A percentile compares a stretch with the other conserved stretches of the same genome.
Evolutionary conservation across 2,329 filamentous ascomycete species (phyloP).

Genomic region (Aspergillus brasiliensis): DNA sequence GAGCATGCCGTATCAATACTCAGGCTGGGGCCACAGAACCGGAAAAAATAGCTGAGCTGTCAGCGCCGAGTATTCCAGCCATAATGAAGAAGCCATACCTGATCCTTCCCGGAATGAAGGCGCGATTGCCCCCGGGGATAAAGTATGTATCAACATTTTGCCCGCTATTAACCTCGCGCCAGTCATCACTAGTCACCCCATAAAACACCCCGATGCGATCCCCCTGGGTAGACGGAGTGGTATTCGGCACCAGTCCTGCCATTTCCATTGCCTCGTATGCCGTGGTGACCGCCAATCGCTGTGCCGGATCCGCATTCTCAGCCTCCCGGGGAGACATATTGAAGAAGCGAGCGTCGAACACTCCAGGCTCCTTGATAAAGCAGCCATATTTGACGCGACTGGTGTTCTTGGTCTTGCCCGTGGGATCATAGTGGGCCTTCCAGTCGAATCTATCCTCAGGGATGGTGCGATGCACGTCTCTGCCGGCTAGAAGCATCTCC

Average conservation of each 20-base stretch:
- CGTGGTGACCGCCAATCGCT: conserved; percentile 72
- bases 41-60: conserved; percentile 64
- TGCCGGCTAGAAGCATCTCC: conserved; percentile 72
- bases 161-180: conserved; percentile 72
- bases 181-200: conserved; percentile 75
- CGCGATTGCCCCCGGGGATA: conserved; percentile 64
- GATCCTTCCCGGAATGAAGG: conserved; percentile 38
- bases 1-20: conserved; percentile 79
- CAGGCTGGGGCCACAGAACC: conserved; percentile 72
- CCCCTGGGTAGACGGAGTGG: conserved; percentile 66
- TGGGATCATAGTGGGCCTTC: conserved; percentile 69
- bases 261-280: conserved; percentile 82
- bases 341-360: conserved; percentile 82
- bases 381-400: conserved; percentile 75
- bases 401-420: conserved; percentile 73
- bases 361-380: conserved; percentile 72
- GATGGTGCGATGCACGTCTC: conserved; percentile 65
- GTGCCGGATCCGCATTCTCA: conserved; percentile 78
- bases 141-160: conserved; percentile 73
- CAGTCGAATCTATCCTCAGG: conserved; percentile 72
- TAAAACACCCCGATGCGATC: conserved; percentile 72
- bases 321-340: conserved; percentile 84
- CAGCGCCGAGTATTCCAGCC: conserved; percentile 17
- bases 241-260: conserved; percentile 74
- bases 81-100: conserved; percentile 13